Evolutionary conservation across 139 green algal species (phyloP), one percentile per base, ranked within the genome.

Genomic region (Nannochloris sp.): DNA sequence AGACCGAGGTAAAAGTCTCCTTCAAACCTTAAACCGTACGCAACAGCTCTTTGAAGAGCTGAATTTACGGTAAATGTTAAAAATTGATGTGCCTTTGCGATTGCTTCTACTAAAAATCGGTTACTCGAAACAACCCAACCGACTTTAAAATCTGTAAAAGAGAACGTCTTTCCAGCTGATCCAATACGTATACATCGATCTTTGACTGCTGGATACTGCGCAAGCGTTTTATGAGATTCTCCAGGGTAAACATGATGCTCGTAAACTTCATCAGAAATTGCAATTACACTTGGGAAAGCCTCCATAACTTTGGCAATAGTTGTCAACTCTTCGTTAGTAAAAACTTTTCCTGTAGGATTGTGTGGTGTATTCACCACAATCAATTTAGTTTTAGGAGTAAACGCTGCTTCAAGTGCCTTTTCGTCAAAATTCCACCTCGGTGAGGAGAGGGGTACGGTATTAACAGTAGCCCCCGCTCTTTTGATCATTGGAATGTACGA

Each of bases 111-210:
- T 54, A 95, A 58, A 24, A 29, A n/a, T 0, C 68, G 23, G 3
- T 86, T 84, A 15, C 83, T 84, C n/a, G n/a, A n/a, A 0, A 83
- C 83, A 60, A 89, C 75, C 86, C 86, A 94, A 4, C 87, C 87
- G 27, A 92, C 84, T 86, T 94, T 95, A 83, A 86, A 95, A 0
- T 78, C 82, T 2, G 88, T 95, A 68, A 95, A 87, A 24, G 62
- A 81, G 64, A 95, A 95, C 7, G 88, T 95, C 74, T 95, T 95
- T 45, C 85, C 86, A 1, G 88, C 88, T 27, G 72, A 86, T 1
- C 85, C 83, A 44, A 93, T 80, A 10, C 87, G 72, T 4, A 93
- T 71, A 35, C 53, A 62, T 31, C 85, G 76, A 30, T 86, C 61
- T 29, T 4, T 23, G 87, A 95, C 95, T 64, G 75, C 85, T 9